These are phyloP conservation scores for Avena insularis DNA, from an alignment of 176 grass and related monocot species.

Conservation along the genomic window DNA sequence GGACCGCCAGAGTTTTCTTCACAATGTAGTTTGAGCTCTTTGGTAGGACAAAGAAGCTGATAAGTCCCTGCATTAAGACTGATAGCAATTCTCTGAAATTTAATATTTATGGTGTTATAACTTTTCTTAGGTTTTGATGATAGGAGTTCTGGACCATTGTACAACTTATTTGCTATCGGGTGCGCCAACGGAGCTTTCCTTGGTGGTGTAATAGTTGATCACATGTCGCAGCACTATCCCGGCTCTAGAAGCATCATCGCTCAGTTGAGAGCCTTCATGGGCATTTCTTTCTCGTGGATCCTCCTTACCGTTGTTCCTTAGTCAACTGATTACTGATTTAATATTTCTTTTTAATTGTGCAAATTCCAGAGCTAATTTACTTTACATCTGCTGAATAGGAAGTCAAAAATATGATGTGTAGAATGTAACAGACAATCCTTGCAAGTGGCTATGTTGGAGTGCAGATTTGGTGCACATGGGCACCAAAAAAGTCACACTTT, in stretches of 20 bases:
- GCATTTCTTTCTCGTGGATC: conserved; percentile 86
- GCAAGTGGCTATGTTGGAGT: too few relatives aligned
- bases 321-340: conserved; percentile 60
- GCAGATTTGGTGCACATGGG: too few relatives aligned
- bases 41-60: conserved; percentile 45
- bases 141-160: conserved; percentile 66
- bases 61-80: not conserved
- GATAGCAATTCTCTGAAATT: not conserved
- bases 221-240: conserved; percentile 41
- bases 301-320: conserved; percentile 69
- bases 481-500: too few relatives aligned
- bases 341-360: too few relatives aligned
- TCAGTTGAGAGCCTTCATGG: conserved; percentile 94
- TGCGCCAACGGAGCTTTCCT: conserved; percentile 75
- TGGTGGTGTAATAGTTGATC: conserved; percentile 80
- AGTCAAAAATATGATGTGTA: too few relatives aligned
- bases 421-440: too few relatives aligned
- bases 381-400: too few relatives aligned
- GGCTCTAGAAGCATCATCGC: conserved; percentile 73
- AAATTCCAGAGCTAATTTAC: too few relatives aligned
- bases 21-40: conserved; percentile 99
- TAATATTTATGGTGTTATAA: not conserved
- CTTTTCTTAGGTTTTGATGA: conserved; percentile 77
- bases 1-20: conserved; percentile 94
- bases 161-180: conserved; percentile 84